Percentiles rank a stretch among this genome's conserved stretches.
These are phyloP conservation scores for Fusarium guadeloupense DNA, from an alignment of 2,329 filamentous ascomycete species.

Conservation along the genomic window DNA sequence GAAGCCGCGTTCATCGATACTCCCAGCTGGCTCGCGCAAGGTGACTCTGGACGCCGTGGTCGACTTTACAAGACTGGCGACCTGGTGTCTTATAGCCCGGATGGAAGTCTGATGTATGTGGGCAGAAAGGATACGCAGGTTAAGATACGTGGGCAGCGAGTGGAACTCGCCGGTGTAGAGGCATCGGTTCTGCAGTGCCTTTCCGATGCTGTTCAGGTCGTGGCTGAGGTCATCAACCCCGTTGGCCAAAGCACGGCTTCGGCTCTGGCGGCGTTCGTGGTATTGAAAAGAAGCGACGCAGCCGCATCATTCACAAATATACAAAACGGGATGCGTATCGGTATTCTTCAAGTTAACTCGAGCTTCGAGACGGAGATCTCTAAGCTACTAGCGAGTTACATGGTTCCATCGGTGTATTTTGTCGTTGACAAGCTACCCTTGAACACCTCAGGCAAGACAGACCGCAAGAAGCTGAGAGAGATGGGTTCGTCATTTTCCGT, in stretches of 20 bases:
- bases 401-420: slow-evolving; percentile 16
- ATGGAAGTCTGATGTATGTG: neutral
- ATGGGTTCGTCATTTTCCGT: slow-evolving; percentile 8
- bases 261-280: slow-evolving; percentile 3
- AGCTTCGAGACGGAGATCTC: neutral
- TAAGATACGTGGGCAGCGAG: neutral
- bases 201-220: neutral
- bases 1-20: slow-evolving; percentile 1
- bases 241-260: neutral
- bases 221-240: slow-evolving; percentile 1
- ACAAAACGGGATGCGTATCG: neutral
- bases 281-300: neutral
- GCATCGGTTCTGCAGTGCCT: neutral
- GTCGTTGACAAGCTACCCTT: neutral
- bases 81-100: neutral
- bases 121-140: neutral
- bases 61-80: slow-evolving; percentile 33
- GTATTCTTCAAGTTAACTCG: neutral
- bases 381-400: slow-evolving; percentile 2
- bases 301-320: neutral
- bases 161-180: slow-evolving; percentile 5
- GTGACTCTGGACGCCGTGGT: neutral
- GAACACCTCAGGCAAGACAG: slow-evolving; percentile 6
- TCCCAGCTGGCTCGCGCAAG: neutral
- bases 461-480: slow-evolving; percentile 6